Percentiles rank a stretch among this genome's conserved stretches.
phyloP scores from a whole-genome alignment of 805 yeast genomes.

The Wickerhamomyces chambardii region DNA sequence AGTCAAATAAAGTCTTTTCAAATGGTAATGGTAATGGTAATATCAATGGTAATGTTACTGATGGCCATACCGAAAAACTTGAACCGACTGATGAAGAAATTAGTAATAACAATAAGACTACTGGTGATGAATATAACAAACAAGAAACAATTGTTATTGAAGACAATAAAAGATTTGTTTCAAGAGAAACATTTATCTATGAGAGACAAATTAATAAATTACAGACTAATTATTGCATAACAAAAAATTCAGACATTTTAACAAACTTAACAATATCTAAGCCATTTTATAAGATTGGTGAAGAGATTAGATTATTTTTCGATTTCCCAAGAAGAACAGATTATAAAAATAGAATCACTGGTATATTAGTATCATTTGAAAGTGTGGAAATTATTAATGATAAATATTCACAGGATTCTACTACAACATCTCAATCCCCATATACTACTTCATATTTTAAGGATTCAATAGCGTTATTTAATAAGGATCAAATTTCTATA shows the following conservation, averaged over 20 bases:
- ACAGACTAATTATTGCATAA: slow-evolving; percentile 29
- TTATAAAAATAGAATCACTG: slow-evolving; percentile 23
- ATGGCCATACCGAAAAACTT: no score
- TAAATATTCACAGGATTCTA: slow-evolving; percentile 13
- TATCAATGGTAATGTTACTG: no score
- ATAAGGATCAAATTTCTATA: slow-evolving; percentile 16
- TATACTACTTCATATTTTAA: slow-evolving; percentile 16
- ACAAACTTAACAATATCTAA: slow-evolving; percentile 30
- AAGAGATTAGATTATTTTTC: slow-evolving; percentile 29
- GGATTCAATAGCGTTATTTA: slow-evolving; percentile 22
- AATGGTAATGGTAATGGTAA: no score
- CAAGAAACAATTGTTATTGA: slow-evolving; percentile 1
- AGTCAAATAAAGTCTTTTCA: no score
- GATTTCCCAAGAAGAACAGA: slow-evolving; percentile 19
- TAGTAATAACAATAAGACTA: no score
- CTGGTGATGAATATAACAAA: neutral
- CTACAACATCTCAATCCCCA: slow-evolving; percentile 3
- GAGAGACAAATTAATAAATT: slow-evolving; percentile 15
- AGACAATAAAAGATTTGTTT: slow-evolving; percentile 3
- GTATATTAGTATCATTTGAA: slow-evolving; percentile 24
- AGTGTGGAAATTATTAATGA: slow-evolving; percentile 26
- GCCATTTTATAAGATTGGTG: slow-evolving; percentile 34
- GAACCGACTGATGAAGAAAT: neutral
- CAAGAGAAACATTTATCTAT: slow-evolving; percentile 7
- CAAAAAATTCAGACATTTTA: slow-evolving; percentile 29